These are phyloP conservation scores for Polychytrium aggregatum DNA, from an alignment of 192 early-diverging fungal species.

Conservation along the genomic window DNA sequence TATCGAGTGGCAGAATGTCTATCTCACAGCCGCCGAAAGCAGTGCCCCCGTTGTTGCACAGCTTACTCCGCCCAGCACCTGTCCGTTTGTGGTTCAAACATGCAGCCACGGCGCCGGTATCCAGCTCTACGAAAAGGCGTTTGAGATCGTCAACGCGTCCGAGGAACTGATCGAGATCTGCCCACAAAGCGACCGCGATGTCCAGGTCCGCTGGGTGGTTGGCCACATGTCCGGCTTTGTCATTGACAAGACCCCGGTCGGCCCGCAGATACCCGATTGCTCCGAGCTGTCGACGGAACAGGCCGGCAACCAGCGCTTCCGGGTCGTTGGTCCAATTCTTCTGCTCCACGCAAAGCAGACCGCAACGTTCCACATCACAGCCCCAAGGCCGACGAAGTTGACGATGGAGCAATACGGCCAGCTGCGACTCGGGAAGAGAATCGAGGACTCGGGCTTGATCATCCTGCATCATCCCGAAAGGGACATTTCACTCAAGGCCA, in stretches of 20 bases:
- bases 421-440: constrained; percentile 29
- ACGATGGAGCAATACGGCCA: constrained; percentile 10
- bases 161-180: constrained; percentile 42
- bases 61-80: too few species aligned
- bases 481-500: constrained; percentile 36
- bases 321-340: constrained; percentile 21
- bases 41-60: constrained; percentile 3
- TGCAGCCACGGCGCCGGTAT: constrained; percentile 2
- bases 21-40: constrained; percentile 23
- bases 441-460: constrained; percentile 40
- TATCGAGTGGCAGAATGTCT: constrained; percentile 39
- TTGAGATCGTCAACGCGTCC: constrained; percentile 34
- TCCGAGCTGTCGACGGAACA: too few species aligned
- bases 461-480: constrained; percentile 44
- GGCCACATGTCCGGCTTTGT: constrained; percentile 14
- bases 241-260: constrained; percentile 8
- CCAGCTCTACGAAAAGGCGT: constrained; percentile 16
- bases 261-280: too few species aligned
- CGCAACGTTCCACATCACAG: constrained; percentile 33
- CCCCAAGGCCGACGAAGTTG: constrained; percentile 47
- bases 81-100: too few species aligned
- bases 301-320: too few species aligned
- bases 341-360: constrained; percentile 31
- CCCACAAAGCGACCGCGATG: constrained; percentile 29
- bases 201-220: constrained; percentile 30